phyloP scores from a whole-genome alignment of 1,139 yeast species.

The Pneumocystis oryctolagi region DNA sequence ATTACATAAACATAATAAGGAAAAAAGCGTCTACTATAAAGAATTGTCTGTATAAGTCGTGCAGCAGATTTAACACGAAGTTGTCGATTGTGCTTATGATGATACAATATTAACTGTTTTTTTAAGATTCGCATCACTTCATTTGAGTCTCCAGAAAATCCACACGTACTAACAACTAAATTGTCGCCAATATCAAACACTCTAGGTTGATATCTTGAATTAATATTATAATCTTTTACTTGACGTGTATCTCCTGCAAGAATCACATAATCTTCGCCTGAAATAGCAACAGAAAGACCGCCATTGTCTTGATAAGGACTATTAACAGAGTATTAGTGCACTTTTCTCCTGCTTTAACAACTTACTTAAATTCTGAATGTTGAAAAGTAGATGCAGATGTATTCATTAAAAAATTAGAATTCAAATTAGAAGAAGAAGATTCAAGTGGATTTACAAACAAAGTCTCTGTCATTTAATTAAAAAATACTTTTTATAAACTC shows the following conservation, averaged over 20 bases:
- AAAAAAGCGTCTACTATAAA: slow-evolving; percentile 87
- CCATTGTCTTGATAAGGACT: slow-evolving; percentile 50
- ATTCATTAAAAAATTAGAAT: neutral
- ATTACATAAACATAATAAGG: slow-evolving; percentile 94
- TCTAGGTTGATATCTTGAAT: slow-evolving; percentile 84
- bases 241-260: slow-evolving; percentile 97
- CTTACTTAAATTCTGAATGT: neutral
- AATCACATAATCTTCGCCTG: slow-evolving; percentile 93
- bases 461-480: neutral
- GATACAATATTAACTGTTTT: slow-evolving; percentile 63
- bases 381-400: neutral
- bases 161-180: slow-evolving; percentile 79
- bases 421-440: neutral
- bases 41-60: slow-evolving; percentile 73
- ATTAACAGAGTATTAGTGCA: neutral
- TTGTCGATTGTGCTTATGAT: slow-evolving; percentile 60
- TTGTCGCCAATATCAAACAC: slow-evolving; percentile 82
- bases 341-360: neutral
- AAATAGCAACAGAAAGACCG: slow-evolving; percentile 93
- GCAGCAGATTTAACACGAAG: slow-evolving; percentile 66
- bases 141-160: slow-evolving; percentile 89
- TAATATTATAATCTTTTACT: slow-evolving; percentile 84
- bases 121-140: slow-evolving; percentile 49
- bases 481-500: too few relatives aligned
- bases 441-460: neutral